Conservation (phyloP, 345 rosid species). For the Fremontodendron californicum region DNA sequence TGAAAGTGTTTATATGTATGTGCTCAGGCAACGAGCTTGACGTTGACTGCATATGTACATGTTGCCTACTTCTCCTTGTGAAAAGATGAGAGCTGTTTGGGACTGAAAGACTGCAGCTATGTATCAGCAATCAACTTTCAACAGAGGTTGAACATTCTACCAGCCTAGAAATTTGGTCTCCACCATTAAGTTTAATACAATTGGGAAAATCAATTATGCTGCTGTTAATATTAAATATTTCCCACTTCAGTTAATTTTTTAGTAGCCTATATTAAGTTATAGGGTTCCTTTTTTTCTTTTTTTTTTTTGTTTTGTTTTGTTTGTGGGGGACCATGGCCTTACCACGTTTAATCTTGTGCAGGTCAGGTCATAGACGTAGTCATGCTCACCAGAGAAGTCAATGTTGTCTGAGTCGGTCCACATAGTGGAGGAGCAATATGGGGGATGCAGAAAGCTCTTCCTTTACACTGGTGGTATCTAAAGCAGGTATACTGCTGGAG, state of each 20-base stretch:
- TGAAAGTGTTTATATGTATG: not conserved
- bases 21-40: not conserved
- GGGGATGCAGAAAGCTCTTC: slow-evolving; percentile 46
- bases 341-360: slow-evolving; percentile 26
- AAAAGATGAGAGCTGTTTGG: not conserved
- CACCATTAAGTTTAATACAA: not conserved
- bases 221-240: not conserved
- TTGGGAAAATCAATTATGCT: not conserved
- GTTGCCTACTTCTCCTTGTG: not conserved
- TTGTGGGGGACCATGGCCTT: not conserved
- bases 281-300: too few relatives aligned
- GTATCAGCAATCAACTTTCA: not conserved
- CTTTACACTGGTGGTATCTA: slow-evolving; percentile 34
- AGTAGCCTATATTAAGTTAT: not conserved
- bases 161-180: not conserved
- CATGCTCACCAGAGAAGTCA: slow-evolving; percentile 59
- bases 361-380: slow-evolving; percentile 70
- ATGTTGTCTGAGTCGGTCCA: slow-evolving; percentile 42
- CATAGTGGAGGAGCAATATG: slow-evolving; percentile 40
- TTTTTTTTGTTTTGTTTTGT: not conserved
- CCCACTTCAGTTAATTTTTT: not conserved
- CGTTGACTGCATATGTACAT: not conserved
- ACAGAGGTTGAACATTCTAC: not conserved
- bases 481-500: slow-evolving; percentile 24
- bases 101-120: not conserved